Conservation (phyloP, 257 asterid genomes). For the Verbena officinalis region DNA sequence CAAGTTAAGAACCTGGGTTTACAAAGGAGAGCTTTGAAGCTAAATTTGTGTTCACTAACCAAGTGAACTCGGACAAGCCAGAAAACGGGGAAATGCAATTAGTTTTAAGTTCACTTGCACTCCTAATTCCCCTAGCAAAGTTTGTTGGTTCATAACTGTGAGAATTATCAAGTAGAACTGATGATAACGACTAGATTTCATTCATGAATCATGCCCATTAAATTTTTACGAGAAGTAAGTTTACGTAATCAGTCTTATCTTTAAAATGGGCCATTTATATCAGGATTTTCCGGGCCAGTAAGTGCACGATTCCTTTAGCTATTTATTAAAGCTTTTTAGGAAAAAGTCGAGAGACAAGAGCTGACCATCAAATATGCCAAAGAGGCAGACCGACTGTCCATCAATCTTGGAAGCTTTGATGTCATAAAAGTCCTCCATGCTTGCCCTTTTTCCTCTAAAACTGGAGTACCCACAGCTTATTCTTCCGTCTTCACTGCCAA, state of each 20-base stretch:
- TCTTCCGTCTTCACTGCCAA: constrained; percentile 84
- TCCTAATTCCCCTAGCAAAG: constrained; percentile 8
- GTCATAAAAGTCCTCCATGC: constrained; percentile 98
- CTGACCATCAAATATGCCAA: constrained; percentile 98
- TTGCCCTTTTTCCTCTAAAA: constrained; percentile 93
- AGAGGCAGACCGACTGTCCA: constrained; percentile 76
- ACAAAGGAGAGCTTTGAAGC: constrained; percentile 5
- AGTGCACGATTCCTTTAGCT: background rate
- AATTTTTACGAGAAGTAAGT: constrained; percentile 7
- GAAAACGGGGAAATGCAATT: constrained; percentile 7
- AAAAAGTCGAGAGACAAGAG: constrained; percentile 23
- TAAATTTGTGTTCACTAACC: constrained; percentile 3
- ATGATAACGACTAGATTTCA: constrained; percentile 23
- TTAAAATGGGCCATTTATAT: constrained; percentile 14
- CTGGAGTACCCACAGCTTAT: constrained; percentile 94
- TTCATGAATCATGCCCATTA: constrained; percentile 16
- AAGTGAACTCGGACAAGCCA: constrained; percentile 4
- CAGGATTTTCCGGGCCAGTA: constrained; percentile 10
- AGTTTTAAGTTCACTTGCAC: background rate
- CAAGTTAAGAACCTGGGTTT: constrained; percentile 8
- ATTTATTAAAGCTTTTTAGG: constrained; percentile 13
- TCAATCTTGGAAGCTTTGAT: constrained; percentile 72
- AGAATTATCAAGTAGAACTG: constrained; percentile 1
- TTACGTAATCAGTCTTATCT: constrained; percentile 8
- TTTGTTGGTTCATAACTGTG: background rate